Evolutionary conservation across 345 rosid species (phyloP), one percentile per base, ranked within the genome.

Genomic region (Hevea brasiliensis): DNA sequence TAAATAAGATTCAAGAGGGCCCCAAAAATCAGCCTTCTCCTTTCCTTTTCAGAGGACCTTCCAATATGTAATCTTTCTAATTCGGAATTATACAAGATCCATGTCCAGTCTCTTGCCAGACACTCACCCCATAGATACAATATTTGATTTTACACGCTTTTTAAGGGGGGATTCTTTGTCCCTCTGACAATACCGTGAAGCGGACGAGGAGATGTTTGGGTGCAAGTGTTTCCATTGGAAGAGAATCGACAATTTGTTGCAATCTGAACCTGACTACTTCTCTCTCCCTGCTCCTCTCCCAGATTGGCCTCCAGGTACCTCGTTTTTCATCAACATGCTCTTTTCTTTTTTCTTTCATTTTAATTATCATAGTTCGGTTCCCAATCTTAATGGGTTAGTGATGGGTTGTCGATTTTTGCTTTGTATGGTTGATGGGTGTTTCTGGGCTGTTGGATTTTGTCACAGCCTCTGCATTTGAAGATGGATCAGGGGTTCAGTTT

Each of bases 261-360:
- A 83, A 65, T 54, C 77, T 6, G 79, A 83, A 71, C 88, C 82
- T 24, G 81, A 80, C 57, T 42, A 86, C 67, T 91, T 84, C 85
- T 87, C 88, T 47, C 89, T 94, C 56, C 97, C 93, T 8, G 65
- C 89, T 55, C 75, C 92, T 13, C 85, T 87, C 47, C 93, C 97
- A 54, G 74, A 75, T 17, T 92, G 97, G 94, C 93, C 97, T 71
- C 81, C 76, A 62, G 97, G 98, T 94, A 77, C 24, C 12, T 12
- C 45, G 18, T 0, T 26, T 64, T 41, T 47, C n/a, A 12, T n/a
- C 32, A 26, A 50, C 14, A 32, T 53, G 50, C 27, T 47, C 35
- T 53, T 0, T 21, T 14, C 42, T 48, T 57, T 47, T 7, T 50
- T 64, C 37, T 32, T 17, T 18, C 23, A 0, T 48, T 54, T 37